Percentiles rank a stretch among this genome's conserved stretches.
Conservation (phyloP, 2,329 filamentous ascomycete species). For the Sarocladium brachiariae region DNA sequence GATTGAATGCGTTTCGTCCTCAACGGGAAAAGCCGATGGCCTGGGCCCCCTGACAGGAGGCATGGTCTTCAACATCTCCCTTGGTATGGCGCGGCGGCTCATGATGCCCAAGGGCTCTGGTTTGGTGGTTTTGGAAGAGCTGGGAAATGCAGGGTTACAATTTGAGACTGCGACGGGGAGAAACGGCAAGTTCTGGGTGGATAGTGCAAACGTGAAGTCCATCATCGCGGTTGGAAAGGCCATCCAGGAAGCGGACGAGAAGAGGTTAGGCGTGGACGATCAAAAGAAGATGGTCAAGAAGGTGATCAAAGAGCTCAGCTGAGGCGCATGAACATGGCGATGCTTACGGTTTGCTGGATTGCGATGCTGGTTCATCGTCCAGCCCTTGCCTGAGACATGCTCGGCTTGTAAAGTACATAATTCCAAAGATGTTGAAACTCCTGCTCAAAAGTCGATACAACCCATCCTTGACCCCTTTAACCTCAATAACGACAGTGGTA, state of each 20-base stretch:
- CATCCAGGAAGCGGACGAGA: constrained; percentile 69
- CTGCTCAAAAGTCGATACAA: neutral
- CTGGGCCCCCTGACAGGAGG: constrained; percentile 77
- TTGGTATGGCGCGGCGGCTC: constrained; percentile 74
- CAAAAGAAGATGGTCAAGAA: constrained; percentile 66
- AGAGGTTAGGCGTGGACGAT: constrained; percentile 52
- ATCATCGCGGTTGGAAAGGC: constrained; percentile 74
- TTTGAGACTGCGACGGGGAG: constrained; percentile 93
- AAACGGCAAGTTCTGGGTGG: constrained; percentile 90
- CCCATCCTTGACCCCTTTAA: neutral
- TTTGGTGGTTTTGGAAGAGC: constrained; percentile 69
- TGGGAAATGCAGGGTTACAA: constrained; percentile 67
- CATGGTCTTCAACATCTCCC: constrained; percentile 77
- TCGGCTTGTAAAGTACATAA: constrained; percentile 7
- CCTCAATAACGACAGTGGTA: constrained; percentile 6
- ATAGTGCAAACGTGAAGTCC: constrained; percentile 65
- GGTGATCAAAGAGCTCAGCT: constrained; percentile 53
- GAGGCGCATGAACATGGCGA: constrained; percentile 15
- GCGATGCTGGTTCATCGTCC: neutral
- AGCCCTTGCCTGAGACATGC: neutral
- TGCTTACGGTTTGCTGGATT: neutral
- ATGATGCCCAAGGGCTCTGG: constrained; percentile 57
- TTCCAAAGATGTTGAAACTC: neutral
- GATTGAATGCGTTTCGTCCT: constrained; percentile 78
- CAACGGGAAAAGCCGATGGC: constrained; percentile 83